Evolutionary conservation across 108 stramenopile genomes (phyloP), one percentile per base, ranked within the genome.

Genomic region (Skeletonema grethae): DNA sequence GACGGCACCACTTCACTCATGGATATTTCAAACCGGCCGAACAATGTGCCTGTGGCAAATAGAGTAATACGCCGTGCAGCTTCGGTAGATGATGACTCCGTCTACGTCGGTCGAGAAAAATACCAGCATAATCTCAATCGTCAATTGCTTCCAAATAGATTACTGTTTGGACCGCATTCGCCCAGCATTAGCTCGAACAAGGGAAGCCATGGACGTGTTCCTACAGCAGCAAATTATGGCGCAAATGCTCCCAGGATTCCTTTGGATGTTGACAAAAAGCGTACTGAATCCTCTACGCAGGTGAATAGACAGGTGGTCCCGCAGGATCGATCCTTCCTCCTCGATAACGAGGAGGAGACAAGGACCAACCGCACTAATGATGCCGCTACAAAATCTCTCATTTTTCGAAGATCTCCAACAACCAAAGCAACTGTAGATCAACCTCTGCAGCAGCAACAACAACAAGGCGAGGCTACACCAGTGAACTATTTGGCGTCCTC

Each of bases 401-500:
- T 53, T 53, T 53, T 53, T 53, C 50, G 50, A 53, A 20, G 22
- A 22, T 53, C 50, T 53, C 50, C 50, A 53, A 53, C 50, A 53
- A 24, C 50, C 50, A 53, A 53, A 53, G 9, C 50, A 53, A 53
- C 50, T 53, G 18, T 53, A 22, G 22, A 53, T 6, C 50, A 53
- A 22, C 20, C 50, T 53, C 50, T 9, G 0, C 5, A 24, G 16
- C 50, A 22, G 5, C 50, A 20, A 53, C 50, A 20, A 53, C 50
- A 0, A 28, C 25, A 24, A 22, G 16, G 50, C 7, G 50, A 53
- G 7, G 20, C 20, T 53, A 53, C 50, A 22, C 50, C 50, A 53
- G 50, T 8, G 18, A 24, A 53, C 50, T 53, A 24, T 53, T 53
- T 53, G 50, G 20, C 22, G 50, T 53, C 50, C 22, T 53, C 50